These are phyloP conservation scores for Leonotis leonurus DNA, from an alignment of 257 asterid genomes.

Conservation along the genomic window DNA sequence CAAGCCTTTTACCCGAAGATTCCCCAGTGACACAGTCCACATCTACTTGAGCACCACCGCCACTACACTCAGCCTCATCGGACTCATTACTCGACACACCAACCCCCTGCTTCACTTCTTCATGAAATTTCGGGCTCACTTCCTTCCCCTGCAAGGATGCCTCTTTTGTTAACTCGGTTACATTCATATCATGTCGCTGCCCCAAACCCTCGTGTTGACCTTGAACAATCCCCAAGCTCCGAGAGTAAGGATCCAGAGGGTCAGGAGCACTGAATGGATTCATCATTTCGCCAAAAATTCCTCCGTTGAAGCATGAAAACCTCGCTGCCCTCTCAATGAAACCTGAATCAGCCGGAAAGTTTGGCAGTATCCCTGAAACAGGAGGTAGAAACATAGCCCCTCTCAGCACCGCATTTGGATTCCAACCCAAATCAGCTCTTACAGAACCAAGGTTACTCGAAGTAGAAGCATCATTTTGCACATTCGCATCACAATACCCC, in stretches of 20 bases:
- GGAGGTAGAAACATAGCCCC: constrained; percentile 51
- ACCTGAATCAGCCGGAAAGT: constrained; percentile 76
- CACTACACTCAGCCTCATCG: constrained; percentile 65
- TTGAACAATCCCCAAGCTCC: constrained; percentile 35
- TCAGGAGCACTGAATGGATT: constrained; percentile 37
- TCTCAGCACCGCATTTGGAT: constrained; percentile 37
- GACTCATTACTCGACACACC: constrained; percentile 45
- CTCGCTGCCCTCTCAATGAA: constrained; percentile 88
- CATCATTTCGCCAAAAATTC: constrained; percentile 48
- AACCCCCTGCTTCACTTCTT: constrained; percentile 36
- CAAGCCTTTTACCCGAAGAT: constrained; percentile 42
- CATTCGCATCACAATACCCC: constrained; percentile 46
- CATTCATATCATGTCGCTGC: constrained; percentile 28
- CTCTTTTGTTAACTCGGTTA: constrained; percentile 31
- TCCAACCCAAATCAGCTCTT: constrained; percentile 38
- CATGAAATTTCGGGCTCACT: too few species aligned
- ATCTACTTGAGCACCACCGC: constrained; percentile 55
- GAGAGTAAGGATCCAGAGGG: constrained; percentile 27
- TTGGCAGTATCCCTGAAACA: constrained; percentile 45
- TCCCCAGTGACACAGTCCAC: constrained; percentile 30
- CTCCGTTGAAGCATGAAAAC: constrained; percentile 82
- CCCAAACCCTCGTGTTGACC: constrained; percentile 36
- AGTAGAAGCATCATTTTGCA: constrained; percentile 32
- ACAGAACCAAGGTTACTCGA: constrained; percentile 29
- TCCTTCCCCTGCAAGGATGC: too few species aligned